These are phyloP conservation scores for Agastache rugosa DNA, from an alignment of 257 asterid species.

Conservation along the genomic window DNA sequence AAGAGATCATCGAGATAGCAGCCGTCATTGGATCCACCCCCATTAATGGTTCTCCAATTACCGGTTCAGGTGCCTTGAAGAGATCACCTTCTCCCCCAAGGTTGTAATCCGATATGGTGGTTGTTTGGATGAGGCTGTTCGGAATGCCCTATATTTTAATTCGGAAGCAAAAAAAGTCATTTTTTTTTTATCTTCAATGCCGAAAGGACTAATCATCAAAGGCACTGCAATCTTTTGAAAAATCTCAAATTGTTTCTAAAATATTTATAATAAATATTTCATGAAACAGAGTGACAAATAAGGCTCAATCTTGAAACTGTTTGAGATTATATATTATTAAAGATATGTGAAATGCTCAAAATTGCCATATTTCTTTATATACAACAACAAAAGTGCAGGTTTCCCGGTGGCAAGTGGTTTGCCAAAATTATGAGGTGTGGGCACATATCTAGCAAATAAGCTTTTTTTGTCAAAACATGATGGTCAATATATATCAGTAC, in stretches of 20 bases:
- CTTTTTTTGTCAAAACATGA: constrained; percentile 11
- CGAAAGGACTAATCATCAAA: neutral
- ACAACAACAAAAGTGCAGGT: constrained; percentile 6
- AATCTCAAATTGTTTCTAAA: constrained; percentile 2
- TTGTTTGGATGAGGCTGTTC: constrained; percentile 48
- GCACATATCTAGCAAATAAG: constrained; percentile 22
- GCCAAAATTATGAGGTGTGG: neutral
- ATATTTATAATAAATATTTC: neutral
- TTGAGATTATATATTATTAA: no score
- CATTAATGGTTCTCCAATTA: constrained; percentile 63
- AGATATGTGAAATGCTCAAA: neutral
- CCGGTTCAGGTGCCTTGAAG: constrained; percentile 86
- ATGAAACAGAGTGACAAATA: neutral
- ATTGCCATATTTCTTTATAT: neutral
- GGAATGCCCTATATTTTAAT: constrained; percentile 47
- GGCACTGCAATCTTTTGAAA: constrained; percentile 13
- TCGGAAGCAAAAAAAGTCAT: constrained; percentile 1
- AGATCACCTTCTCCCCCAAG: constrained; percentile 91
- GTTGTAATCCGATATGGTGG: constrained; percentile 76
- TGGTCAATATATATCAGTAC: neutral
- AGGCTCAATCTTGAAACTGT: constrained; percentile 3
- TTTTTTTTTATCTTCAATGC: neutral
- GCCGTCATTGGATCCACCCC: constrained; percentile 79
- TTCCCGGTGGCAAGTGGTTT: neutral
- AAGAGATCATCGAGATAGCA: constrained; percentile 85